These are phyloP conservation scores for Saccharomyces eubayanus DNA, from an alignment of 805 yeast genomes.

Conservation along the genomic window DNA sequence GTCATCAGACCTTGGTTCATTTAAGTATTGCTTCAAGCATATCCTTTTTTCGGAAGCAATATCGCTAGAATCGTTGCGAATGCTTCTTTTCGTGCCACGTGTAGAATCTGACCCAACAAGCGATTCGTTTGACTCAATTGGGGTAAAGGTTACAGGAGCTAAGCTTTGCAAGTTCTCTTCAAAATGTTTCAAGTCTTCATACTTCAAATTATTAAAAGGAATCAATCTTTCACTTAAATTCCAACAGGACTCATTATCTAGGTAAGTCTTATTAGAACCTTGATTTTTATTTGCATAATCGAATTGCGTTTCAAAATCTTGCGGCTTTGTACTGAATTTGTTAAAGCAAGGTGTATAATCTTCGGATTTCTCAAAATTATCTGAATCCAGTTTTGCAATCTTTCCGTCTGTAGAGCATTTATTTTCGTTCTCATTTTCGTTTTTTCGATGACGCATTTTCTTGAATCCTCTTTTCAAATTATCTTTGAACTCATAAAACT, in stretches of 20 bases:
- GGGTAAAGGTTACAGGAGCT: not conserved
- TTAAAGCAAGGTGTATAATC: constrained; percentile 8
- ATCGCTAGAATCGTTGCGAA: not conserved
- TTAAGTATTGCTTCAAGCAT: not conserved
- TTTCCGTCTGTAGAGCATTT: not conserved
- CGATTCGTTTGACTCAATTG: not conserved
- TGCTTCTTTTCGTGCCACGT: not conserved
- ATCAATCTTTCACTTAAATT: not conserved
- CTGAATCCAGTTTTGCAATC: not conserved
- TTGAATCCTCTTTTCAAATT: not conserved
- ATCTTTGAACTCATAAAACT: not conserved
- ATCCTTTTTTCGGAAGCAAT: not conserved
- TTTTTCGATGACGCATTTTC: not conserved
- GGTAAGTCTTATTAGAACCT: not conserved
- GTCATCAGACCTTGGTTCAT: not conserved
- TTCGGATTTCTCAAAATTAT: not conserved
- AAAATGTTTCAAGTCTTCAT: constrained; percentile 3
- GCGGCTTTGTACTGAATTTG: constrained; percentile 11
- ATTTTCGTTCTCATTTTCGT: not conserved
- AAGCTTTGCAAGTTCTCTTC: not conserved
- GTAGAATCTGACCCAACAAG: not conserved
- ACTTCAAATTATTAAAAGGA: constrained; percentile 6
- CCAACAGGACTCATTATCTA: not conserved
- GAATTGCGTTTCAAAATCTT: constrained; percentile 13
- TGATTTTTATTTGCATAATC: constrained; percentile 12